phyloP scores from a whole-genome alignment of 495 filamentous ascomycete species.

The Neurospora pannonica region DNA sequence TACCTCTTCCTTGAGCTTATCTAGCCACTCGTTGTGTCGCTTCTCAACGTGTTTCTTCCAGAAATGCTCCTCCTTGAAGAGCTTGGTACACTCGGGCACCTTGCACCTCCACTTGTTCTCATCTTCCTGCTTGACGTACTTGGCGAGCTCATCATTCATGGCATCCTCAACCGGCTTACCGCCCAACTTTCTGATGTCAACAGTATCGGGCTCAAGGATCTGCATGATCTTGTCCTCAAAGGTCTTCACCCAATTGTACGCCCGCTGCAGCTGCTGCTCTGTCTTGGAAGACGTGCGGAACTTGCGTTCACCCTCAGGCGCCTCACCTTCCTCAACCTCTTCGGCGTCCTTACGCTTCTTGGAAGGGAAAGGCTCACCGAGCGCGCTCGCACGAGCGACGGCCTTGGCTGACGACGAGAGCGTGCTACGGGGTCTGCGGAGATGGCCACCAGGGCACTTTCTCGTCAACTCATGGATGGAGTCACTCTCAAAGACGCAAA shows the following conservation, averaged over 20 bases:
- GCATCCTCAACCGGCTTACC: constrained; percentile 81
- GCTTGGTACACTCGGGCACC: constrained; percentile 87
- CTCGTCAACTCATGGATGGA: constrained; percentile 90
- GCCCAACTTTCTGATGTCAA: constrained; percentile 78
- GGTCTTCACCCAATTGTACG: constrained; percentile 98
- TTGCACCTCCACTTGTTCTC: constrained; percentile 95
- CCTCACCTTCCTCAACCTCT: constrained; percentile 56
- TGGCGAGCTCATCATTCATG: constrained; percentile 72
- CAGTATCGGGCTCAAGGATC: constrained; percentile 80
- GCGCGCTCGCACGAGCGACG: constrained; percentile 74
- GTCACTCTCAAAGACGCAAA: constrained; percentile 97
- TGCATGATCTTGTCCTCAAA: constrained; percentile 95
- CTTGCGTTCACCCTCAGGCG: constrained; percentile 54
- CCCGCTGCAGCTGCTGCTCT: constrained; percentile 84
- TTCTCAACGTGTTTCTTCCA: constrained; percentile 99
- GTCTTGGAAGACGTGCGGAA: constrained; percentile 61
- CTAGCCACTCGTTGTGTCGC: constrained; percentile 81
- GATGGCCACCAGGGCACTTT: constrained; percentile 94
- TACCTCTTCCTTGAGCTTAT: constrained; percentile 74
- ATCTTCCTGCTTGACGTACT: constrained; percentile 93
- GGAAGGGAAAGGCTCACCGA: constrained; percentile 67
- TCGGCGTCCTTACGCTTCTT: constrained; percentile 61
- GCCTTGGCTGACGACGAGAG: constrained; percentile 73
- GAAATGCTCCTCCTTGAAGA: constrained; percentile 94
- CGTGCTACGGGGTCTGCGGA: constrained; percentile 77